Base-by-base conservation (phyloP, 164 flowering plant genomes). In the Protea cynaroides region DNA sequence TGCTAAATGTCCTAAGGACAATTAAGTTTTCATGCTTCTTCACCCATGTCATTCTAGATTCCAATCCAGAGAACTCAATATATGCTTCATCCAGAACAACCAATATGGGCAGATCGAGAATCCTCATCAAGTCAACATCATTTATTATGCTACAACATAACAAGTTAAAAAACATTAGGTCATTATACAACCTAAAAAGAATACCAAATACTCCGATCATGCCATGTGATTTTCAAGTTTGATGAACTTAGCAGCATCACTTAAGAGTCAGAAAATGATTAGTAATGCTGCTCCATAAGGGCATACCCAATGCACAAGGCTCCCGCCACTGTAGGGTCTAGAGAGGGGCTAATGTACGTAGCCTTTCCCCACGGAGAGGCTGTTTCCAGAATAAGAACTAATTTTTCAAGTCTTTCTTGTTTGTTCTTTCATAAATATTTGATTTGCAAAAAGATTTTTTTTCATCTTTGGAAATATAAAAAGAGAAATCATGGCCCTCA, bases 61-160 rank as follows among this genome's bases (percentile, higher is more conserved):
- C 83, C 43, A 81, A 47, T 65, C 91, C 91, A 29, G 99, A 86
- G 76, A 95, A 95, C 63, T 95, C 99, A 70, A 92, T 81, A 66
- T 95, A 95, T 25, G 99, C 98, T 83, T 95, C 98, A 73, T 95
- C 99, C 80, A 95, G 82, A 51, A 95, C 87, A 66, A 95, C 98
- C 80, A 95, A 69, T 65, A 92, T 65, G 13, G 97, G 97, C 61
- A 95, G 83, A 44, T 80, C 81, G 65, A 95, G 96, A 67, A 95
- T 84, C 80, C 80, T 82, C 76, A 86, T 70, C 49, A 95, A 85
- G 76, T 71, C 83, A 43, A 84, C 95, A 63, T 92, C 96, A 61
- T 61, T 76, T 63, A 95, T 92, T 67, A 92, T 73, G 74, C 99
- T 95, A 92, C 46, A 64, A 72, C 23, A 57, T 37, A 56, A 13